These are phyloP conservation scores for Tarenaya hassleriana DNA, from an alignment of 345 rosid genomes.

Conservation along the genomic window DNA sequence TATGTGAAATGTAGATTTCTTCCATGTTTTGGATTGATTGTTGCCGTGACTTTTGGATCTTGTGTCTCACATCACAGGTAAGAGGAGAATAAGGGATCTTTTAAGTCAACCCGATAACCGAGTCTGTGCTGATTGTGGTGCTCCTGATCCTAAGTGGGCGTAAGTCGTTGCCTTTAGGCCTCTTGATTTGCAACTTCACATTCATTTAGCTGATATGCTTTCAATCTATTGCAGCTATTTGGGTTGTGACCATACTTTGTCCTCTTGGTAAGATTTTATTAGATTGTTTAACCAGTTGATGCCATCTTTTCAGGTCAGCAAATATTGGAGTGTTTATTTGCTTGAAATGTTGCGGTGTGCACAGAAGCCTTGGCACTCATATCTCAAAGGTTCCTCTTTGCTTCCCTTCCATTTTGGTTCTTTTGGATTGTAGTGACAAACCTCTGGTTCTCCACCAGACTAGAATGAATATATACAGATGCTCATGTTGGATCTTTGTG, in stretches of 20 bases:
- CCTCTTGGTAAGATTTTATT: background rate
- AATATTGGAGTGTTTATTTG: slow-evolving; percentile 96
- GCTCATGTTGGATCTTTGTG: background rate
- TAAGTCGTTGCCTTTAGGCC: slow-evolving; percentile 34
- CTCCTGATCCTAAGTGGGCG: slow-evolving; percentile 99
- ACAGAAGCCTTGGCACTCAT: slow-evolving; percentile 95
- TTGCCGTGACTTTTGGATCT: slow-evolving; percentile 1
- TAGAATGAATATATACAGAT: background rate
- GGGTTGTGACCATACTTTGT: background rate
- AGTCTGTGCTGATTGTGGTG: slow-evolving; percentile 88
- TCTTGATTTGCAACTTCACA: background rate
- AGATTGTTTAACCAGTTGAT: slow-evolving; percentile 11
- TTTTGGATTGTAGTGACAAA: background rate
- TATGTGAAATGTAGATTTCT: slow-evolving; percentile 2
- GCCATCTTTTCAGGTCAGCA: slow-evolving; percentile 62
- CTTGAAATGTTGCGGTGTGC: slow-evolving; percentile 94
- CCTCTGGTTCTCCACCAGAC: background rate
- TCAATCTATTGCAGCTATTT: background rate
- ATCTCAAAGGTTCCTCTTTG: slow-evolving; percentile 74
- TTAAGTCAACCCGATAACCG: slow-evolving; percentile 75
- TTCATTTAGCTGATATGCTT: background rate
- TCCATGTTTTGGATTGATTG: slow-evolving; percentile 3
- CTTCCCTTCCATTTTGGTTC: background rate
- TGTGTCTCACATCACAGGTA: slow-evolving; percentile 45
- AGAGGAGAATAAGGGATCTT: slow-evolving; percentile 64